Percentiles rank a stretch among this genome's conserved stretches.
These are phyloP conservation scores for Ceratopteris richardii DNA, from an alignment of 75 land plant species.

Conservation along the genomic window DNA sequence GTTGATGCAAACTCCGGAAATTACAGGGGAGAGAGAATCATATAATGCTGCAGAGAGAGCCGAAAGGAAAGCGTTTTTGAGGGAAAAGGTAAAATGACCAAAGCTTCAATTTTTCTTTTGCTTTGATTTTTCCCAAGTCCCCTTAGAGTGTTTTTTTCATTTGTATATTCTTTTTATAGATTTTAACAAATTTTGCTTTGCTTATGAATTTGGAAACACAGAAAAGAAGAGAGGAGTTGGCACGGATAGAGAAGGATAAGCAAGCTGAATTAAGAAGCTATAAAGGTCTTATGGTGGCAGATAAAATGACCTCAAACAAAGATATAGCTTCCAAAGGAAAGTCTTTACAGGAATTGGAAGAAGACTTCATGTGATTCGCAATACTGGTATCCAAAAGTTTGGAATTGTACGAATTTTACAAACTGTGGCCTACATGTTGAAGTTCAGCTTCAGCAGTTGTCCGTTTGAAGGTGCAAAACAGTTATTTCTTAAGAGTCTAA, in stretches of 20 bases:
- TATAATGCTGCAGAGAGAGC: slow-evolving; percentile 85
- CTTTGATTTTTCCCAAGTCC: background rate
- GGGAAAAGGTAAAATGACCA: slow-evolving; percentile 63
- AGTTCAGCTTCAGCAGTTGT: too few relatives aligned
- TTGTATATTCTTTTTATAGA: background rate
- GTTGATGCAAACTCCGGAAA: too few relatives aligned
- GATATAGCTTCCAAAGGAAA: slow-evolving; percentile 75
- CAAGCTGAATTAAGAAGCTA: slow-evolving; percentile 96
- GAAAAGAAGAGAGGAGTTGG: slow-evolving; percentile 90
- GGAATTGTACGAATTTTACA: too few relatives aligned
- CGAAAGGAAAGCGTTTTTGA: slow-evolving; percentile 54
- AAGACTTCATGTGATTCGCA: slow-evolving; percentile 97
- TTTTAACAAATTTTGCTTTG: background rate
- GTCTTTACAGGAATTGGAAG: slow-evolving; percentile 88
- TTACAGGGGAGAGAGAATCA: slow-evolving; percentile 72
- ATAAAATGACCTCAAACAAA: slow-evolving; percentile 98
- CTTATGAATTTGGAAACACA: too few relatives aligned
- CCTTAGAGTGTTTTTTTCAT: too few relatives aligned
- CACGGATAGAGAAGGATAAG: slow-evolving; percentile 87
- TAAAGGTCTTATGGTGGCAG: slow-evolving; percentile 85
- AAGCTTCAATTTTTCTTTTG: too few relatives aligned
- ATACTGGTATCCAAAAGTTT: too few relatives aligned
- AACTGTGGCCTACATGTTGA: too few relatives aligned
- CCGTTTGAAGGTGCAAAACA: too few relatives aligned
- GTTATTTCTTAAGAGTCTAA: too few relatives aligned